Base-by-base conservation (phyloP, 1,284 basidiomycete genomes). In the Cystobasidium sp. region DNA sequence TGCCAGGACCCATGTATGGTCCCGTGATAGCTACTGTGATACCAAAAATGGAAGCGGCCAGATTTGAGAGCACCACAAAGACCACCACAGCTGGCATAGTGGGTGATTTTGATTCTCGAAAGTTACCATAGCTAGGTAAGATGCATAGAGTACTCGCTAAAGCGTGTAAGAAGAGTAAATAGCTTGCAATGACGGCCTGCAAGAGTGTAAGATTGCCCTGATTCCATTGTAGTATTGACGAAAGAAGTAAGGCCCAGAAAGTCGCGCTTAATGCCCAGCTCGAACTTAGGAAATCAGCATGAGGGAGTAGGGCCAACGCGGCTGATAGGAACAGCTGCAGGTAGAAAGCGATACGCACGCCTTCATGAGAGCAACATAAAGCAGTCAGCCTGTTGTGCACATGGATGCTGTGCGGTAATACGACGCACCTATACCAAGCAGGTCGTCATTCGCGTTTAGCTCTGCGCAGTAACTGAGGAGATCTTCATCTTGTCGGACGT, bases 281-380 rank as follows among this genome's bases (percentile, higher is more conserved):
- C 12, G 51, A 9, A n/a, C 24, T 37, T 56, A 37, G 12, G 20
- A 56, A 56, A 37, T 56, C 53, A 37, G 53, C 53, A 12, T 56
- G 53, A 12, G 53, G 53, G 14, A 56, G 53, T 12, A 56, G 53
- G n/a, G 53, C 53, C 8, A 56, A 22, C 24, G 39, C 53, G 39
- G 24, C 53, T 31, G 24, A 31, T 3, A 56, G 53, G 5, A 31
- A 56, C 24, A 31, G 31, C 39, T 56, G 53, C 6, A 56, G 53
- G 53, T 56, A 56, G 53, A 56, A 56, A 1, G 53, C 22, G 53
- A 56, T 37, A 7, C 53, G 53, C 12, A 56, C 53, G 53, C 53
- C 53, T 56, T 12, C 24, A 14, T n/a, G 14, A 49, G 12, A 14
- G 6, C 14, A 49, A 12, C 3, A 6, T 49, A 6, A n/a, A 6